A percentile compares a stretch with the other conserved stretches of the same genome.
Conservation (phyloP, 2,329 filamentous ascomycete genomes). For the Fusarium fracticaudum region DNA sequence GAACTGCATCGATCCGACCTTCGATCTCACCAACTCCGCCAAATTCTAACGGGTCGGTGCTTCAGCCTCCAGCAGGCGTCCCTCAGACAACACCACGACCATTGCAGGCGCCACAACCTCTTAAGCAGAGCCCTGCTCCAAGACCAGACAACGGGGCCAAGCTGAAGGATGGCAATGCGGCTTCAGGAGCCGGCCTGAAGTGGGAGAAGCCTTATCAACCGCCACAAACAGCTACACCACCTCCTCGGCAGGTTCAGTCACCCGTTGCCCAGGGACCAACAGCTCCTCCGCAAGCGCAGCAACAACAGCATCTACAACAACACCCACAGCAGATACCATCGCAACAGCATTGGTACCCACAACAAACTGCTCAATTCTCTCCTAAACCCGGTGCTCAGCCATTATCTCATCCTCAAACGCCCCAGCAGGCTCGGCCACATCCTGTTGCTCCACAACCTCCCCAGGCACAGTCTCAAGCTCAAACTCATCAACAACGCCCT, state of each 20-base stretch:
- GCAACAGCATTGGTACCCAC: constrained; percentile 39
- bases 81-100: constrained; percentile 46
- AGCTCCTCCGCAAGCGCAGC: constrained; percentile 31
- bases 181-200: constrained; percentile 45
- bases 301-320: constrained; percentile 25
- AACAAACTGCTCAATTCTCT: constrained; percentile 33
- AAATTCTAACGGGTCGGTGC: constrained; percentile 45
- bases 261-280: constrained; percentile 35
- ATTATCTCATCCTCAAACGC: constrained; percentile 34
- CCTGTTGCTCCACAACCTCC: constrained; percentile 30
- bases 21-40: constrained; percentile 45
- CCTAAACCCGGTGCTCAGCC: constrained; percentile 35
- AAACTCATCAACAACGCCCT: constrained; percentile 25
- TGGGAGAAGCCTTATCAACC: constrained; percentile 57
- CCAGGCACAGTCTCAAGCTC: constrained; percentile 31
- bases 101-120: constrained; percentile 46
- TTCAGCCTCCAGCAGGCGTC: constrained; percentile 50
- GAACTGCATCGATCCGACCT: constrained; percentile 44
- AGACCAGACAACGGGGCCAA: constrained; percentile 47
- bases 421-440: constrained; percentile 37
- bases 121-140: constrained; percentile 47
- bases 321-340: constrained; percentile 21
- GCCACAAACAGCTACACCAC: constrained; percentile 38
- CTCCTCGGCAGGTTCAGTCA: constrained; percentile 41
- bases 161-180: constrained; percentile 40